Evolutionary conservation across 495 filamentous ascomycete species (phyloP).

Genomic region (Penicillium ochrochloron): DNA sequence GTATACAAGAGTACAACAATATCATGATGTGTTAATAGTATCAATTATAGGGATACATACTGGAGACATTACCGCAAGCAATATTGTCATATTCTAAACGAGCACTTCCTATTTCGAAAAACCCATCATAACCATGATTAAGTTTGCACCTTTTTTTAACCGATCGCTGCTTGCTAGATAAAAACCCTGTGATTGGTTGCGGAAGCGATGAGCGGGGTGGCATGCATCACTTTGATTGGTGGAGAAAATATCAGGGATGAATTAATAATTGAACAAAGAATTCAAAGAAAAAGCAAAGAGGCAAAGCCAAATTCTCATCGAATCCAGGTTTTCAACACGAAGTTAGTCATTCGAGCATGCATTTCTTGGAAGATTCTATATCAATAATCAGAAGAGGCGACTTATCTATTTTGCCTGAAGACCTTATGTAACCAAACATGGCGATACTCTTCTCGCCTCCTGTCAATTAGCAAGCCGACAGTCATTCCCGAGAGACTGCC

Average conservation of each 20-base stretch:
- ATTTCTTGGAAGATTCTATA: neutral
- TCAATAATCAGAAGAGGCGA: slow-evolving; percentile 3
- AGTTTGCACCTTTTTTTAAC: slow-evolving; percentile 1
- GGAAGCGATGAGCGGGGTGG: slow-evolving; percentile 2
- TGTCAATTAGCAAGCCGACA: neutral
- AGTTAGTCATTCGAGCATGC: neutral
- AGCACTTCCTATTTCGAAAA: neutral
- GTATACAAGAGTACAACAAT: neutral
- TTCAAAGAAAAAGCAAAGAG: neutral
- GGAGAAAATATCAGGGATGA: neutral
- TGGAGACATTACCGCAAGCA: neutral
- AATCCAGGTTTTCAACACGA: neutral
- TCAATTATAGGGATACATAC: neutral
- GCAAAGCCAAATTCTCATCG: neutral
- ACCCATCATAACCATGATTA: slow-evolving; percentile 3
- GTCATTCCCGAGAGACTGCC: neutral
- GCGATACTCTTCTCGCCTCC: neutral
- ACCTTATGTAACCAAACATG: neutral
- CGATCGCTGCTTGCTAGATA: neutral
- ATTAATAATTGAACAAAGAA: neutral
- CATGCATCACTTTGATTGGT: neutral
- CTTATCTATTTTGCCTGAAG: neutral
- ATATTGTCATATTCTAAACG: neutral
- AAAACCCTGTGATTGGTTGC: neutral
- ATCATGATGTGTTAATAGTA: neutral